Evolutionary conservation across 768 basidiomycete species (phyloP), one percentile per base, ranked within the genome.

Genomic region (Suillus americanus): DNA sequence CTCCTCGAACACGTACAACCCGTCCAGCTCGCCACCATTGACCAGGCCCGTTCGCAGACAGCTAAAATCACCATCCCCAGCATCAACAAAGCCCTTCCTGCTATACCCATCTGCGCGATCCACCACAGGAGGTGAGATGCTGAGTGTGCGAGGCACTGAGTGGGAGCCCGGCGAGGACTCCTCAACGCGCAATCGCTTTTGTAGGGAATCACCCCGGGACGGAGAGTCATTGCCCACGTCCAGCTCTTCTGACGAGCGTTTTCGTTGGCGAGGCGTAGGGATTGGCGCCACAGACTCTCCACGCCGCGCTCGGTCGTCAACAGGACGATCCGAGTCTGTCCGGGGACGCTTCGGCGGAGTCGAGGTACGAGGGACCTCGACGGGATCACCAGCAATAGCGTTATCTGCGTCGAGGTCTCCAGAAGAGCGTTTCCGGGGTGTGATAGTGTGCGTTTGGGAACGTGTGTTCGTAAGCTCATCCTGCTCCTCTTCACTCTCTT

Each of bases 171-270:
- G 56, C 10, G 60, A 63, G 5, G 64, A 41, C 37, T 62, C 60
- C 7, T 75, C 74, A 5, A 76, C 65, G 9, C 74, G 75, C 48
- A 76, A 51, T 4, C 74, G 74, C 56, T 75, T 75, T 63, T 74
- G 73, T 20, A 64, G 23, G 16, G 38, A 63, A 43, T 51, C 62
- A 14, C 69, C 64, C 8, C 68, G 45, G 2, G 67, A 66, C 35
- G 65, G 70, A 3, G 66, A 68, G 18, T 65, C 55, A 3, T 64
- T 66, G 38, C 60, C 55, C 33, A 68, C 53, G 0, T 82, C 80
- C 25, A 85, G 74, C 67, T 85, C 84, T 66, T 84, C 84, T 38
- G 84, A 85, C 41, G 81, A 79, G 25, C 84, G 79, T 66, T 85
- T 85, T 64, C 79, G 75, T 68, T 79, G 71, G 23, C 79, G 74